Evolutionary conservation across 2,329 filamentous ascomycete genomes (phyloP).

Genomic region (Lachnellula occidentalis): DNA sequence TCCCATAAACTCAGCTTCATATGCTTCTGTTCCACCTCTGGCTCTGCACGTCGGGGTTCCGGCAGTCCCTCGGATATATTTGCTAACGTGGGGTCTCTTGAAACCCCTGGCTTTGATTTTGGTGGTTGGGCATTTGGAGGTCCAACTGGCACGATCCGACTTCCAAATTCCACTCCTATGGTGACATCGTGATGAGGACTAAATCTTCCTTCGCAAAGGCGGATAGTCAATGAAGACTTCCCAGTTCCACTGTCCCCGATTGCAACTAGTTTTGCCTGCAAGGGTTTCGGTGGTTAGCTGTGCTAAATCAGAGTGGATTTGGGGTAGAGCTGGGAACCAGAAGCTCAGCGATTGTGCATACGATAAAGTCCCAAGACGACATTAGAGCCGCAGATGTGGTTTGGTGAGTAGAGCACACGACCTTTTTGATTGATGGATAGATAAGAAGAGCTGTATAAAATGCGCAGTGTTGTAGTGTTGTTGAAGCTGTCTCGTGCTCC

Average conservation of each 20-base stretch:
- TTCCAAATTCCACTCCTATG: conserved; percentile 96
- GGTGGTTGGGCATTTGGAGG: conserved; percentile 55
- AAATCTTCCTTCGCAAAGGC: conserved; percentile 94
- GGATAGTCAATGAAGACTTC: conserved; percentile 90
- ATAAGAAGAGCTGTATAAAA: too few species aligned
- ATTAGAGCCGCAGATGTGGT: conserved; percentile 33
- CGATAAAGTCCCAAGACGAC: conserved; percentile 88
- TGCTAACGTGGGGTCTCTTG: conserved; percentile 21
- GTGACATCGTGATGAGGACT: conserved; percentile 93
- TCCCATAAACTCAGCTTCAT: conserved; percentile 97
- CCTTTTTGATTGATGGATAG: background rate
- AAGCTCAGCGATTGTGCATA: too few species aligned
- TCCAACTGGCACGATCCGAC: conserved; percentile 84
- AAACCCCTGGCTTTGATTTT: conserved; percentile 43
- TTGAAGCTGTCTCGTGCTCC: too few species aligned
- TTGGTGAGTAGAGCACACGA: conserved; percentile 7
- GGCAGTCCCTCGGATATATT: conserved; percentile 42
- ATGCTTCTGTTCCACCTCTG: conserved; percentile 53
- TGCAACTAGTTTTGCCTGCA: conserved; percentile 82
- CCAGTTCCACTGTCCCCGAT: conserved; percentile 95
- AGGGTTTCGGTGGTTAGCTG: background rate
- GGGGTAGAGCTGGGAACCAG: background rate
- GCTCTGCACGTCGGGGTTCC: conserved; percentile 40
- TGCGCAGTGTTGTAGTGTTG: too few species aligned
- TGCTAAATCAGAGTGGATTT: background rate